Evolutionary conservation across 2,329 filamentous ascomycete genomes (phyloP).

Genomic region (Ilyonectria sp.): DNA sequence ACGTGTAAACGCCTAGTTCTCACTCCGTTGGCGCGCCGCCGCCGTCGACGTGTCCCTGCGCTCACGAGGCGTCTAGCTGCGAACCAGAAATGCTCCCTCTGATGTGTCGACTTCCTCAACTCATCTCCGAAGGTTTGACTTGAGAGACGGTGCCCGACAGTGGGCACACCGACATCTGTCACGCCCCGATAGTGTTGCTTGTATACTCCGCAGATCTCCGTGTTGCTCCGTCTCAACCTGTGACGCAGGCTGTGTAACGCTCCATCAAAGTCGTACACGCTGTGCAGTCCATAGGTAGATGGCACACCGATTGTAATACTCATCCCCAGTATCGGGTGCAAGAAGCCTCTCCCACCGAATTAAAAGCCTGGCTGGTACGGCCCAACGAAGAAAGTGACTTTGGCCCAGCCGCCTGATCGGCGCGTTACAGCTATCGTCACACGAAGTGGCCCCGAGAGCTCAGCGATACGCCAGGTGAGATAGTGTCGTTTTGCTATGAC

Average conservation of each 20-base stretch:
- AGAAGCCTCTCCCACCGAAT: not conserved
- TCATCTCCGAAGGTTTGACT: not conserved
- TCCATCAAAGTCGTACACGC: constrained; percentile 17
- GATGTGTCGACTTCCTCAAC: constrained; percentile 9
- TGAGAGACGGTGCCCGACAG: constrained; percentile 3
- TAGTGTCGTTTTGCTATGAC: constrained; percentile 14
- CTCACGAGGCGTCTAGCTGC: constrained; percentile 18
- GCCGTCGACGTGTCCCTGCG: constrained; percentile 15
- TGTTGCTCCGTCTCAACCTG: constrained; percentile 15
- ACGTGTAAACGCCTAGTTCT: constrained; percentile 26
- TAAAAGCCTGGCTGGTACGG: not conserved
- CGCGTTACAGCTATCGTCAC: constrained; percentile 13
- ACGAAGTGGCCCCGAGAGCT: constrained; percentile 13
- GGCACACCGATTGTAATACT: not conserved
- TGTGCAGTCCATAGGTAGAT: constrained; percentile 2
- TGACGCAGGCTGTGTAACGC: constrained; percentile 18
- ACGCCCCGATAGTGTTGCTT: not conserved
- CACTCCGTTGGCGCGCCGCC: constrained; percentile 1
- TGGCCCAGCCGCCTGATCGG: constrained; percentile 16
- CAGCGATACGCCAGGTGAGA: constrained; percentile 13
- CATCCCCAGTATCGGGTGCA: not conserved
- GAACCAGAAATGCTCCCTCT: constrained; percentile 13
- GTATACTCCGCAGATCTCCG: constrained; percentile 13
- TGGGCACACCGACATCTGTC: constrained; percentile 1
- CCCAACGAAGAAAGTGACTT: constrained; percentile 7